Evolutionary conservation across 2,329 filamentous ascomycete genomes (phyloP), one percentile per base, ranked within the genome.

Genomic region (Ampelomyces quisqualis): DNA sequence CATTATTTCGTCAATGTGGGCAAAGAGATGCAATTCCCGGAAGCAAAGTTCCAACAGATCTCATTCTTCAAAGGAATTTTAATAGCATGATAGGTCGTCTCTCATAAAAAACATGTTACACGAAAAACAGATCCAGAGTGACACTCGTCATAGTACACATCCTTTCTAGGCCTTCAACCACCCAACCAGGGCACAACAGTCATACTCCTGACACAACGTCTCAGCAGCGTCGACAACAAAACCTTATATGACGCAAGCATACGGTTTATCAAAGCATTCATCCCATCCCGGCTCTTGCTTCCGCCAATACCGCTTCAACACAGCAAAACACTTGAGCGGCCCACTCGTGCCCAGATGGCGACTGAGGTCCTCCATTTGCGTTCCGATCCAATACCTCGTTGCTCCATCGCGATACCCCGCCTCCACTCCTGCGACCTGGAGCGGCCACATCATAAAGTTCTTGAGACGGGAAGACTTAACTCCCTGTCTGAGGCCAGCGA

Each of bases 371-470:
- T 14, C 30, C 10, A 62, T 23, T 19, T 36, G 30, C 7, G 49
- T 22, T n/a, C 53, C 56, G 17, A 65, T 47, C 55, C 55, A 60
- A 13, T 34, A 28, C 18, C 49, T 46, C 4, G 41, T 50, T 5
- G 33, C 43, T 29, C 50, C 37, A 6, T 49, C 38, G n/a, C 55
- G 34, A 19, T 55, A 51, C 2, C 38, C 49, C 3, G 58, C 57
- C 38, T 62, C 57, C 4, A 62, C 57, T 2, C 61, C 60, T 8
- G 55, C 54, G 9, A 64, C 53, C 1, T 53, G 43, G 5, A 65
- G 38, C 6, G 58, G 56, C 49, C 57, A 64, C n/a, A 52, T 34
- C 8, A 58, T 36, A 17, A 57, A 59, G 18, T 43, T 57, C 1
- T 24, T 43, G 7, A 59, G 26, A 1, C 42, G 34, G 7, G 39